Conservation (phyloP, 1,284 basidiomycete genomes). For the Porogramme epimiltina region DNA sequence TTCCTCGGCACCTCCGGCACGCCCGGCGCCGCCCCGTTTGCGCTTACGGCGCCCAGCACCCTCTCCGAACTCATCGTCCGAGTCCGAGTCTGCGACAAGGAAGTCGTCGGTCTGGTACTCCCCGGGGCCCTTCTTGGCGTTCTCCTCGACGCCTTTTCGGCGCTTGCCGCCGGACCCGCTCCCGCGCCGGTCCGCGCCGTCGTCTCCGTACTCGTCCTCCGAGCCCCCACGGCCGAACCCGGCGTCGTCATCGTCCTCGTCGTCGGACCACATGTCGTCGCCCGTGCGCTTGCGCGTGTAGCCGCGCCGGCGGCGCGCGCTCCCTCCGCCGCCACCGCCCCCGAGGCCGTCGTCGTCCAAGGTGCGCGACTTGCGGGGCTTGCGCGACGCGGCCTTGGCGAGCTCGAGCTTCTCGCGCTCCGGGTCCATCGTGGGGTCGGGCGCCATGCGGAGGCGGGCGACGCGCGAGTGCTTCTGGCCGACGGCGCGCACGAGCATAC, state of each 20-base stretch:
- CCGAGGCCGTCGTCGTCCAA: conserved; percentile 48
- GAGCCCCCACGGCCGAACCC: conserved; percentile 59
- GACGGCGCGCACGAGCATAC: conserved; percentile 84
- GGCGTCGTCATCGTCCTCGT: conserved; percentile 43
- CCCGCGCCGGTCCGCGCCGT: conserved; percentile 37
- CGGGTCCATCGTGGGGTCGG: conserved; percentile 71
- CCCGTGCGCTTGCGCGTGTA: conserved; percentile 36
- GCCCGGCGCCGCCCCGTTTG: conserved; percentile 35
- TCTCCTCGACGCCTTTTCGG: conserved; percentile 35
- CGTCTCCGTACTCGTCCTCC: conserved; percentile 48
- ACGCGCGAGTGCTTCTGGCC: conserved; percentile 83
- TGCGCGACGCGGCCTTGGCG: conserved; percentile 63
- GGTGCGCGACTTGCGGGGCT: conserved; percentile 54
- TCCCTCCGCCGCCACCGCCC: conserved; percentile 44
- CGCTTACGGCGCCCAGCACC: conserved; percentile 35
- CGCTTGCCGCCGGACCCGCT: conserved; percentile 36
- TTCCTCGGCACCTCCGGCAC: conserved; percentile 45
- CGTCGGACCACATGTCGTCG: conserved; percentile 45
- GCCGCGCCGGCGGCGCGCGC: conserved; percentile 38
- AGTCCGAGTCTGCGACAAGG: conserved; percentile 75
- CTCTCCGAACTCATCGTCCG: conserved; percentile 48
- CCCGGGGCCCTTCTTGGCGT: conserved; percentile 47
- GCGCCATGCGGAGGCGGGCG: conserved; percentile 73
- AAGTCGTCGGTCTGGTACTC: conserved; percentile 86
- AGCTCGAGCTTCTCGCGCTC: conserved; percentile 74